These are phyloP conservation scores for Canna indica DNA, from an alignment of 176 grass and related monocot genomes.

Conservation along the genomic window DNA sequence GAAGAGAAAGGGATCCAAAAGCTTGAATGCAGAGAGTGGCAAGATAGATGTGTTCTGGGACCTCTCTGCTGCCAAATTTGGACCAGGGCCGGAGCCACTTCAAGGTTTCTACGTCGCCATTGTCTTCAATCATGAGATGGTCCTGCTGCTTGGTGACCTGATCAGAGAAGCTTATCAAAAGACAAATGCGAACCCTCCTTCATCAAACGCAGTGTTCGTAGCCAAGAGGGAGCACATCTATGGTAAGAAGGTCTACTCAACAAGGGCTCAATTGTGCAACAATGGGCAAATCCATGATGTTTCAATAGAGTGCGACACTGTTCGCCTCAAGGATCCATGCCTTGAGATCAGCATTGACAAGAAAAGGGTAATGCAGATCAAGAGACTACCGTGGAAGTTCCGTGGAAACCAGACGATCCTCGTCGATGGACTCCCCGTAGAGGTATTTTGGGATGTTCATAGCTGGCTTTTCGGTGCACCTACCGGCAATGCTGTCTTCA, in stretches of 20 bases:
- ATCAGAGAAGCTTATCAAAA: conserved; percentile 54
- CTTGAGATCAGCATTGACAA: conserved; percentile 59
- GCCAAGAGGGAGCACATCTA: conserved; percentile 65
- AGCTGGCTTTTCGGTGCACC: conserved; percentile 58
- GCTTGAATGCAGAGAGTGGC: conserved; percentile 39
- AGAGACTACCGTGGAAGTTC: conserved; percentile 56
- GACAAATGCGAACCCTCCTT: conserved; percentile 30
- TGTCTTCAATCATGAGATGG: conserved; percentile 44
- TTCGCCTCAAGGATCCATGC: conserved; percentile 49
- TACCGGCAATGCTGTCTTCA: conserved; percentile 56
- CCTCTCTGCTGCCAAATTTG: conserved; percentile 55
- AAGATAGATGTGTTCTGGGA: conserved; percentile 70
- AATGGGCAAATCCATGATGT: conserved; percentile 59
- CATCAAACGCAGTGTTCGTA: conserved; percentile 35
- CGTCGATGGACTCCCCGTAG: conserved; percentile 58
- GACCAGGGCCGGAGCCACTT: conserved; percentile 33
- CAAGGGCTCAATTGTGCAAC: conserved; percentile 51
- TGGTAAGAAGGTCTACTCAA: conserved; percentile 54
- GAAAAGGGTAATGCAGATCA: conserved; percentile 62
- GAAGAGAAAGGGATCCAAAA: conserved; percentile 64
- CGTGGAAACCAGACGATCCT: conserved; percentile 76
- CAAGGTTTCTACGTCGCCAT: conserved; percentile 58
- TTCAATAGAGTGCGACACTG: conserved; percentile 44
- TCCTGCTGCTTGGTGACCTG: conserved; percentile 60
- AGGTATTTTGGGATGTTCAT: conserved; percentile 74